phyloP scores from a whole-genome alignment of 345 rosid species.

The Brassica carinata region DNA sequence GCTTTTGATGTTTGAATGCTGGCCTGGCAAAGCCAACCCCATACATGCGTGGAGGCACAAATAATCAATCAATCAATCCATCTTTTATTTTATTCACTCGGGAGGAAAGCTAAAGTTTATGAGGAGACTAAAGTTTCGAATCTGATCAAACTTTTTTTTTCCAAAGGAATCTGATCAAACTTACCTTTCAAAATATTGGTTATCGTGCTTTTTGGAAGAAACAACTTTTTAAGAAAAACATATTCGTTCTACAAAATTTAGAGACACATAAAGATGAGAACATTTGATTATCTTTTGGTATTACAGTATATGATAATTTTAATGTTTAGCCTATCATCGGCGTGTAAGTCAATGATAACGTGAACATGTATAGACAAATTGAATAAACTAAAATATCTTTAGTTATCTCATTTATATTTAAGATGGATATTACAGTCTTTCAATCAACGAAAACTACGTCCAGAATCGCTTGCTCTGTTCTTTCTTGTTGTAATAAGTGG shows the following conservation, averaged over 20 bases:
- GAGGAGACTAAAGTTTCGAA: not conserved
- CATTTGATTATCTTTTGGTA: not conserved
- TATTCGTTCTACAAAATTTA: not conserved
- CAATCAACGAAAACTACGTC: not conserved
- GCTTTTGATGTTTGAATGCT: constrained; percentile 20
- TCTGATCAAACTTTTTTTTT: not conserved
- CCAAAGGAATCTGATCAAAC: not conserved
- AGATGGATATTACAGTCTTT: not conserved
- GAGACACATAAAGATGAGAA: not conserved
- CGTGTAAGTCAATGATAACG: constrained; percentile 32
- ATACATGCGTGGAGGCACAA: constrained; percentile 18
- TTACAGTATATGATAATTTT: not conserved
- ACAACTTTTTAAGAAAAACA: not conserved
- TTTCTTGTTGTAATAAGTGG: no score
- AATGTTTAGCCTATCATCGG: not conserved
- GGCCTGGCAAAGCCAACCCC: constrained; percentile 29
- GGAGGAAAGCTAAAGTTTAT: not conserved
- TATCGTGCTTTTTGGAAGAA: not conserved
- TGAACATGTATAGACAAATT: constrained; percentile 19
- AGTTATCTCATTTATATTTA: not conserved
- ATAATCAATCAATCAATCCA: not conserved
- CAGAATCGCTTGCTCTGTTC: not conserved
- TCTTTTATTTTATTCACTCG: constrained; percentile 16
- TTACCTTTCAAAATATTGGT: not conserved
- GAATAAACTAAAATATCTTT: not conserved